Base-by-base conservation (phyloP, 345 rosid species). In the Brassica rapa region DNA sequence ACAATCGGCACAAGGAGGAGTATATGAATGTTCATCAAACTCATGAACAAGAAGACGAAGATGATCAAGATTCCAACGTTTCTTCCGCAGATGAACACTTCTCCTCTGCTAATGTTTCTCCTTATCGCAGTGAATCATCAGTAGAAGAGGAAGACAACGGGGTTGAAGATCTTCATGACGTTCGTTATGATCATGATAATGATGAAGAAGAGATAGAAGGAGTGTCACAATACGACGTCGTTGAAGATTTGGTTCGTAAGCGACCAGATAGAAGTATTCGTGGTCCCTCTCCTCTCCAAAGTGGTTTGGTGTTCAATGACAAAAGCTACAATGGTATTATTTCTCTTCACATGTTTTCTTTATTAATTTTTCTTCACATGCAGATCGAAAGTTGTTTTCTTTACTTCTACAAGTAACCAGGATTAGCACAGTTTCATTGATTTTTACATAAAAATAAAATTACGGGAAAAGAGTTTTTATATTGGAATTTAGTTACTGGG, bases 61-160 rank as follows among this genome's bases (percentile, higher is more conserved):
- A 65, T 16, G 85, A 83, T 66, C 78, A 83, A 62, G 87, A 82
- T 51, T 79, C 77, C 56, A 80, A 80, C 70, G 75, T 46, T 55
- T 80, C 75, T 53, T 83, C 76, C 0, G 30, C 77, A 19, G 86
- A 85, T 1, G 81, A 49, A 71, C 86, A 80, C 61, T 77, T 84
- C 64, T 70, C 82, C 15, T 88, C 89, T 62, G 77, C 82, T 32
- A 83, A 73, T 56, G 87, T 82, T 71, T 83, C 88, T 25, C 86
- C 82, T 30, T 77, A 80, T 78, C 84, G 84, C 25, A 68, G 92
- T 0, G 83, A 87, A 77, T 82, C 94, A 56, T 79, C 82, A 1
- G 78, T 79, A 11, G 81, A 80, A 57, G 74, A 71, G 4, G 75
- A 66, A 23, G 82, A 72, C 6, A 43, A 72, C 11, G 71, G 62